Evolutionary conservation across 2,329 filamentous ascomycete species (phyloP).

Genomic region (Colletotrichum graminicola): DNA sequence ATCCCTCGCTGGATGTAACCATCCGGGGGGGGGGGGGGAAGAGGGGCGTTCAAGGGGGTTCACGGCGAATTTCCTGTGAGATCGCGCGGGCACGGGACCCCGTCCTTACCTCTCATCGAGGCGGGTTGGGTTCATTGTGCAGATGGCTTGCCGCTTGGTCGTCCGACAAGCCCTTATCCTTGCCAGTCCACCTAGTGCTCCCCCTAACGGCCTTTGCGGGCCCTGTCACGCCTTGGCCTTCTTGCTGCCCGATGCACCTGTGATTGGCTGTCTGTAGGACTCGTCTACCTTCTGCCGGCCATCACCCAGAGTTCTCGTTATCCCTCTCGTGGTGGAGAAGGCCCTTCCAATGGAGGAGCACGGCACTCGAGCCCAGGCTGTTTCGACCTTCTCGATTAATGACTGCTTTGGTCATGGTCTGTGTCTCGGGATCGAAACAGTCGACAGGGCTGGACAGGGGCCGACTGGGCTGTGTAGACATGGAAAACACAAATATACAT

Average conservation of each 20-base stretch:
- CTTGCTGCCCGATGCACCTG: conserved; percentile 23
- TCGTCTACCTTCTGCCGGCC: conserved; percentile 31
- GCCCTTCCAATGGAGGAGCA: conserved; percentile 17
- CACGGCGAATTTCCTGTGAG: conserved; percentile 42
- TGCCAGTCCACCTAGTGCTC: conserved; percentile 31
- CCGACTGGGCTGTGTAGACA: conserved; percentile 39
- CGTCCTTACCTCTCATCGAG: conserved; percentile 33
- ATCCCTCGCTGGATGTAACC: conserved; percentile 42
- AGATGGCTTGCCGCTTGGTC: conserved; percentile 40
- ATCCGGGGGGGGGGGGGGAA: conserved; percentile 34
- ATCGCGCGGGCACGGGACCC: conserved; percentile 38
- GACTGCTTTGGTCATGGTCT: conserved; percentile 38
- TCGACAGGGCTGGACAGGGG: conserved; percentile 38
- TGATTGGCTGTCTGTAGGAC: conserved; percentile 32
- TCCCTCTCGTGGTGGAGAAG: conserved; percentile 29
- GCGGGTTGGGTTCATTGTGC: conserved; percentile 32
- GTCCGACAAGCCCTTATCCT: conserved; percentile 36
- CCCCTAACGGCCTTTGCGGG: conserved; percentile 23
- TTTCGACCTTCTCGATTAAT: conserved; percentile 33
- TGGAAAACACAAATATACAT: conserved; percentile 38
- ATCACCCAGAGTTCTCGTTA: conserved; percentile 38
- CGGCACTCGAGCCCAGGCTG: conserved; percentile 37
- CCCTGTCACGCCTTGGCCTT: conserved; percentile 36
- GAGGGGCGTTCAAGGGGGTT: conserved; percentile 27
- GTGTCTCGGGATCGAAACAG: conserved; percentile 41